Evolutionary conservation across 305 asterid genomes (phyloP).

Genomic region (Lippia alba): DNA sequence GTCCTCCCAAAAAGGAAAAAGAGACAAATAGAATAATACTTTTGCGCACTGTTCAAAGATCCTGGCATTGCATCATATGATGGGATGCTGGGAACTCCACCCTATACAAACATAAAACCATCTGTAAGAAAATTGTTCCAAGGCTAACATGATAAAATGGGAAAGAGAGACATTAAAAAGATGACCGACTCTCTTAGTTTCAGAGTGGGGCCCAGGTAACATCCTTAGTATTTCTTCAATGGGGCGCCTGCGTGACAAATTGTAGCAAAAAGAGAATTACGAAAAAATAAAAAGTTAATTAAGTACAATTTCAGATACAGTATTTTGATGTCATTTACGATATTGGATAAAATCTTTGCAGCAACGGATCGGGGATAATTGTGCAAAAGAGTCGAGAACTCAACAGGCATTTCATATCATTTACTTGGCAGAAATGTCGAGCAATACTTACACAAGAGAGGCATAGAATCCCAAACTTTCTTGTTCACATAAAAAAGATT

Average conservation of each 20-base stretch:
- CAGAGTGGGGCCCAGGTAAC: constrained; percentile 96
- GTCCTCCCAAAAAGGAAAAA: neutral
- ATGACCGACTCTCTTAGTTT: constrained; percentile 74
- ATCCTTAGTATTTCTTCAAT: constrained; percentile 85
- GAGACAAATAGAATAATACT: constrained; percentile 45
- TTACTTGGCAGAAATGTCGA: constrained; percentile 15
- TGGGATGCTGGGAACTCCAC: constrained; percentile 73
- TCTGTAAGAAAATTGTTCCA: constrained; percentile 25
- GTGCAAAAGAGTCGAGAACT: constrained; percentile 8
- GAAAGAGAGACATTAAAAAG: constrained; percentile 22
- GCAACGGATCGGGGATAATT: neutral
- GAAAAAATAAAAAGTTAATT: constrained; percentile 10
- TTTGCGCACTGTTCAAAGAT: constrained; percentile 60
- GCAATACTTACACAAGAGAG: neutral
- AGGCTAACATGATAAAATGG: constrained; percentile 15
- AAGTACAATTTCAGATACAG: neutral
- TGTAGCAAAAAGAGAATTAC: constrained; percentile 23
- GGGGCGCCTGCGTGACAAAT: constrained; percentile 71
- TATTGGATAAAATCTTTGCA: constrained; percentile 17
- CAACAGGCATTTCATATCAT: constrained; percentile 10
- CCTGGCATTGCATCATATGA: constrained; percentile 70
- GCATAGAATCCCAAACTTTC: neutral
- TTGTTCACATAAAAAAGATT: neutral
- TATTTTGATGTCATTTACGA: constrained; percentile 15
- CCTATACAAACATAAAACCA: constrained; percentile 52